Evolutionary conservation across 2,329 filamentous ascomycete species (phyloP), one percentile per base, ranked within the genome.

Genomic region (Fusarium nurragi): DNA sequence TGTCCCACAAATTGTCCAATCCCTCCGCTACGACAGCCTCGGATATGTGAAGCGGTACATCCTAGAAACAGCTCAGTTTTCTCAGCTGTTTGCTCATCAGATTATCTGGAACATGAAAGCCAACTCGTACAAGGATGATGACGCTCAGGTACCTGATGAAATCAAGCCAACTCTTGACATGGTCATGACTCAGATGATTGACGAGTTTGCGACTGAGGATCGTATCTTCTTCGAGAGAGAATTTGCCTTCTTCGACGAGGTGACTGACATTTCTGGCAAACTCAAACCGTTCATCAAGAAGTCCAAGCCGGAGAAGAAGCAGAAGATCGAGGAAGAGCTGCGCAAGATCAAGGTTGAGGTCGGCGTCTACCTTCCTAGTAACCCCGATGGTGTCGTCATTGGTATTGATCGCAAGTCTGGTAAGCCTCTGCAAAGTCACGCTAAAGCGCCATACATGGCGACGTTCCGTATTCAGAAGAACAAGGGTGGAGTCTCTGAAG

Each of bases 31-130:
- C 71, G 95, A 99, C 81, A 86, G 86, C 13, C 83, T 99, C 22
- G 95, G 95, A 54, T 99, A 99, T 74, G 94, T 97, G 3, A 93
- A 97, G 77, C 87, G 94, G 40, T 99, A 97, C 74, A 98, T 99
- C 53, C 84, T 98, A 16, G 95, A 99, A 79, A 97, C 96, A 1
- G 95, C 94, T 2, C 94, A 96, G 71, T 94, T 97, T 73, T 98
- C 95, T n/a, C 95, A 98, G 77, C 81, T 98, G 10, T 99, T 99
- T 77, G 94, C 96, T 4, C 96, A 99, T 76, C 95, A 99, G 73
- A 98, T 99, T 68, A 99, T 99, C 74, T 99, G 96, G 95, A 99
- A 99, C 76, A 99, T 99, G 90, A 99, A 98, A 77, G 95, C 95
- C 28, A 99, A 99, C 76, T 92, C 94, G 2, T 99, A 92, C 84